phyloP scores from a whole-genome alignment of 1,284 basidiomycete genomes.

The Athelia sp. region DNA sequence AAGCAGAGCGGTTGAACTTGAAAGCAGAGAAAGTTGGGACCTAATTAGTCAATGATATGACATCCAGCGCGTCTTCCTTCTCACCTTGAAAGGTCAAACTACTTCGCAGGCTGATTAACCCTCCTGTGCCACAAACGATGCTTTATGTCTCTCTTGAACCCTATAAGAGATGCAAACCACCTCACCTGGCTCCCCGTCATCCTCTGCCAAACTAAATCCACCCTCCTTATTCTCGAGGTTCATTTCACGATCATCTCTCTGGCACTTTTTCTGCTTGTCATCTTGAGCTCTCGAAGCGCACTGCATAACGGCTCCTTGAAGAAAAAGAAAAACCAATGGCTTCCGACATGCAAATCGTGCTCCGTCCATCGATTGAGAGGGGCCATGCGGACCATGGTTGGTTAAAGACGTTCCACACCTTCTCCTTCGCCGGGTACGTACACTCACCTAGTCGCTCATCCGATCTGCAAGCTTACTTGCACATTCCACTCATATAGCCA shows the following conservation, averaged over 20 bases:
- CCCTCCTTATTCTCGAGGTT: too few relatives aligned
- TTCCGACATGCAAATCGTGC: conserved; percentile 37
- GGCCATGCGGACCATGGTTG: conserved; percentile 84
- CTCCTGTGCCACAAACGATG: too few relatives aligned
- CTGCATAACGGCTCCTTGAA: not conserved
- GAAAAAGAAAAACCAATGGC: conserved; percentile 5
- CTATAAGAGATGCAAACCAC: too few relatives aligned
- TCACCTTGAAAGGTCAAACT: not conserved
- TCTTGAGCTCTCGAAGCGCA: not conserved
- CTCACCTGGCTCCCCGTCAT: too few relatives aligned
- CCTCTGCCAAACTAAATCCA: too few relatives aligned
- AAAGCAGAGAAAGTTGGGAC: not conserved
- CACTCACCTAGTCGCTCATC: not conserved
- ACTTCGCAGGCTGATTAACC: not conserved
- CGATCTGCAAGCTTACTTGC: too few relatives aligned
- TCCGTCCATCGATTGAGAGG: conserved; percentile 63
- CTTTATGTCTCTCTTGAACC: too few relatives aligned
- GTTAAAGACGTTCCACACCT: conserved; percentile 90
- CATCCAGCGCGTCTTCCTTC: not conserved
- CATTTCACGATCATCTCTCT: conserved; percentile 2
- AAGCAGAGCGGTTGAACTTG: not conserved
- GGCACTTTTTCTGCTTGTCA: conserved; percentile 5
- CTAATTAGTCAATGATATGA: not conserved
- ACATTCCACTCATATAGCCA: conserved; percentile 39
- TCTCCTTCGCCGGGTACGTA: conserved; percentile 72